Base-by-base conservation (phyloP, 2,329 filamentous ascomycete genomes). In the Exophiala xenobiotica region DNA sequence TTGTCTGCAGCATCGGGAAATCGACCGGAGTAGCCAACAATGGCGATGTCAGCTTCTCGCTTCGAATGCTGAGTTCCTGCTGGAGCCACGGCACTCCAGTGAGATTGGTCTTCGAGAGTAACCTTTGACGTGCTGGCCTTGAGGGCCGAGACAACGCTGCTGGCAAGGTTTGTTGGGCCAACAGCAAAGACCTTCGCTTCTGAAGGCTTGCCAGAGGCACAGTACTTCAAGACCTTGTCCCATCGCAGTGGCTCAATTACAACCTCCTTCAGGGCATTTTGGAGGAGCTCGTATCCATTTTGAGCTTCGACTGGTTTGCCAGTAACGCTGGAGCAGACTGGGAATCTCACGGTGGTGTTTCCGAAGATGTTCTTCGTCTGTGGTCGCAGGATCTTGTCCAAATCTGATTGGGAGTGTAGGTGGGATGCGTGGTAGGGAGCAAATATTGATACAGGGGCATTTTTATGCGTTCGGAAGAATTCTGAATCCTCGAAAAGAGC, bases 11-110 rank as follows among this genome's bases (percentile, higher is more conserved):
- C 85, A 61, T 86, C 83, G 1, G 87, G 87, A 67, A 89, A 90
- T 44, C 87, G 80, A 44, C 87, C 87, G 39, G 87, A 81, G 80
- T 90, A 88, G 46, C 90, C 90, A 26, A 95, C 86, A 56, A 95
- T 90, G 51, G 90, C 90, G 56, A 95, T 81, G 68, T 90, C 91
- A 65, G 82, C 80, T 62, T 80, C 23, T 71, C 77, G 53, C 73
- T 74, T 43, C 71, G 76, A 46, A 44, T 63, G 46, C 61, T 63
- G 51, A 59, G 64, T 45, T 59, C 63, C 56, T 8, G 56, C 49
- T 0, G 56, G 41, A 20, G 61, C 50, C 4, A 57, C 57, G n/a
- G 65, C 60, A 3, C 55, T 55, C 76, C 77, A 79, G 2, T 68
- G 62, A 12, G 67, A 68, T 57, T 77, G 70, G 62, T 65, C 54